Evolutionary conservation across 2,329 filamentous ascomycete genomes (phyloP).

Genomic region (Sporothrix pallida): DNA sequence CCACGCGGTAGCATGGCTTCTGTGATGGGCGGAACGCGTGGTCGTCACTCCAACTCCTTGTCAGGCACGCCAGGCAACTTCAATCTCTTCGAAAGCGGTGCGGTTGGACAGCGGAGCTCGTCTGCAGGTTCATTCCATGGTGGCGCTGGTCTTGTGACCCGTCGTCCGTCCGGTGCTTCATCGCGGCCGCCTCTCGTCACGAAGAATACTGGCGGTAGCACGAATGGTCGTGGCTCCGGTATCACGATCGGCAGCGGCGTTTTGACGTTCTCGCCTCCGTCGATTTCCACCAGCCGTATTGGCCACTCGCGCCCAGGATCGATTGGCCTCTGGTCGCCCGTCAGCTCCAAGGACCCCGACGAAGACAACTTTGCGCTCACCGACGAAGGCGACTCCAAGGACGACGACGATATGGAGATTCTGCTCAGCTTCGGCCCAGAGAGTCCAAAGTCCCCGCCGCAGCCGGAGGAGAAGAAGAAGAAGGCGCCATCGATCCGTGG

Average conservation of each 20-base stretch:
- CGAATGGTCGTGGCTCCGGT: slow-evolving; percentile 33
- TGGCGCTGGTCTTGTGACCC: slow-evolving; percentile 36
- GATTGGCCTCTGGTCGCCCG: slow-evolving; percentile 56
- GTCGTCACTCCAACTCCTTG: slow-evolving; percentile 53
- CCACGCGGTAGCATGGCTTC: slow-evolving; percentile 43
- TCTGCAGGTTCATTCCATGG: slow-evolving; percentile 53
- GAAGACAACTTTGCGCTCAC: slow-evolving; percentile 40
- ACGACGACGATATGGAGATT: slow-evolving; percentile 51
- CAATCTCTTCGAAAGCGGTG: slow-evolving; percentile 37
- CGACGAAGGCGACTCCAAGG: slow-evolving; percentile 49
- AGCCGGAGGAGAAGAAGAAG: background rate
- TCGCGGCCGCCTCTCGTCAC: slow-evolving; percentile 19
- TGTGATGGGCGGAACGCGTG: slow-evolving; percentile 45
- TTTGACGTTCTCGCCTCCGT: slow-evolving; percentile 42
- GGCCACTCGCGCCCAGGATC: slow-evolving; percentile 50
- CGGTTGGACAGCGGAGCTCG: slow-evolving; percentile 50
- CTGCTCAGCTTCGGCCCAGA: slow-evolving; percentile 38
- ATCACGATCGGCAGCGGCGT: slow-evolving; percentile 39
- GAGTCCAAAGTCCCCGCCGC: slow-evolving; percentile 13
- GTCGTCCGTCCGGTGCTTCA: slow-evolving; percentile 33
- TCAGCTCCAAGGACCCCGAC: slow-evolving; percentile 46
- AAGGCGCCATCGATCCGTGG: slow-evolving; percentile 30
- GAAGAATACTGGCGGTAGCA: slow-evolving; percentile 16
- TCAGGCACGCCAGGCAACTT: slow-evolving; percentile 43
- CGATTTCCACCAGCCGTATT: slow-evolving; percentile 35